These are phyloP conservation scores for Rhododendron molle DNA, from an alignment of 148 eudicot species.

Conservation along the genomic window DNA sequence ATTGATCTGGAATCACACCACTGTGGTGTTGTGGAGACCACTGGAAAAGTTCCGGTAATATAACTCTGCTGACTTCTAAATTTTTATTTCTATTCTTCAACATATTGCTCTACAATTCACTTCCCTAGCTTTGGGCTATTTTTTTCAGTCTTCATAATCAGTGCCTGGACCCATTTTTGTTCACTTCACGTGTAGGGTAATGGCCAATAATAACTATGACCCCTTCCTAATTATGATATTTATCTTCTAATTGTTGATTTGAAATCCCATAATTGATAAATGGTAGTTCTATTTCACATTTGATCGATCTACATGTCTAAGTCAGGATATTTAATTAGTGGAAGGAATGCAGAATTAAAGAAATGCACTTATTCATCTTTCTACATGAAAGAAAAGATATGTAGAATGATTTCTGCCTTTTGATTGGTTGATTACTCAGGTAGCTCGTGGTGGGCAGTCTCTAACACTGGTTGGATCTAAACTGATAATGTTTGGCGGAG, in stretches of 20 bases:
- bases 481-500: conserved; percentile 93
- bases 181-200: neutral
- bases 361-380: neutral
- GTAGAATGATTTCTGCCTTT: neutral
- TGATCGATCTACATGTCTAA: neutral
- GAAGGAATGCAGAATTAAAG: neutral
- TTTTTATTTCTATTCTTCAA: neutral
- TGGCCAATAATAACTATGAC: neutral
- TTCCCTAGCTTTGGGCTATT: neutral
- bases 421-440: conserved; percentile 34
- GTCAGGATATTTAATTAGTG: neutral
- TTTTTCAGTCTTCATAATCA: neutral
- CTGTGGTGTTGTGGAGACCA: conserved; percentile 62
- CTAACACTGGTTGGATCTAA: conserved; percentile 75
- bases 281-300: neutral
- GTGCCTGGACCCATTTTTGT: neutral
- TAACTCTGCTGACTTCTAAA: neutral
- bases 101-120: neutral
- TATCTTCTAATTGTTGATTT: neutral
- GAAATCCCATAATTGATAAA: neutral
- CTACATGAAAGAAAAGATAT: neutral
- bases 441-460: conserved; percentile 85
- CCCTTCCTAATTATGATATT: neutral
- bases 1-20: conserved; percentile 63
- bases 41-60: conserved; percentile 83